Evolutionary conservation across 768 basidiomycete species (phyloP), one percentile per base, ranked within the genome.

Genomic region (Vishniacozyma victoriae): DNA sequence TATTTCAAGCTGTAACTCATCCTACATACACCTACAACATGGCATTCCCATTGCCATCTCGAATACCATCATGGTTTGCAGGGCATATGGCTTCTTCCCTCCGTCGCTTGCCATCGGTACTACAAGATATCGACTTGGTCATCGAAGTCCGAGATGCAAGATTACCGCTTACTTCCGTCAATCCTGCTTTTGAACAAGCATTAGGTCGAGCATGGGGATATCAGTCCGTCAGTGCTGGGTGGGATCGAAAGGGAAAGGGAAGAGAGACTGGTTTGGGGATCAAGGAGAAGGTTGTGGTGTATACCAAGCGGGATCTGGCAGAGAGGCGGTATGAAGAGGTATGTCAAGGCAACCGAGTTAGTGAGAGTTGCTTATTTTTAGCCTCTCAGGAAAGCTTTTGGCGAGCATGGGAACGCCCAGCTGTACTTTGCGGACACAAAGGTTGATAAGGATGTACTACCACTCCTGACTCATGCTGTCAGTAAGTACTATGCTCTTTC

Each of bases 31-130:
- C 5, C 37, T 41, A n/a, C n/a, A n/a, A n/a, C n/a, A n/a, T n/a
- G 12, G 25, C 46, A 1, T 71, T 72, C 60, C 77, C 78, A 47
- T 72, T 73, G 46, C 78, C 90, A 19, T 82, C 85, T 36, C 73
- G 75, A 38, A 83, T 87, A 24, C 84, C 85, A 43, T 91, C 90
- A 78, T 95, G 90, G 90, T 93, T 84, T 74, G 88, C 88, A 20
- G 91, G 91, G 26, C 91, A 96, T 73, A 96, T 95, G 91, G 84
- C 82, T 73, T 80, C 82, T 62, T 93, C 93, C 69, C 79, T 83
- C 35, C 78, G 82, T 52, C 79, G 80, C 68, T 76, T 95, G 35
- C 87, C 89, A 16, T 74, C 78, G 16, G 75, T 90, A 50, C 78
- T 96, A 35, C 80, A 82, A 25, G 82, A 82, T 52, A 70, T 72